Conservation (phyloP, 805 yeast species). For the Teunomyces kruisii region DNA sequence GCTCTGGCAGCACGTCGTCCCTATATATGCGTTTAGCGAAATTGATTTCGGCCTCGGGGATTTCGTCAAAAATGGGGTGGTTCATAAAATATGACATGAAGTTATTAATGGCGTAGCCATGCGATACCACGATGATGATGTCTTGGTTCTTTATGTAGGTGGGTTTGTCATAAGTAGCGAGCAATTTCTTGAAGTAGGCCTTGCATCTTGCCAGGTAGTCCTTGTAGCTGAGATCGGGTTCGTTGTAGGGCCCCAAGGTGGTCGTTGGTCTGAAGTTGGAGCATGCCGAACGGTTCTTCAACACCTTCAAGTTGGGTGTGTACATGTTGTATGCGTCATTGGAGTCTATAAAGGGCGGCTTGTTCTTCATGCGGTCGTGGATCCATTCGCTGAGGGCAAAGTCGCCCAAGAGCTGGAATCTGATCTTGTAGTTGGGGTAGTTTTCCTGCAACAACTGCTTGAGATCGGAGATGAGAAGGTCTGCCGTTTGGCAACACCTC, state of each 20-base stretch:
- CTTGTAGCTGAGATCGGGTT: conserved; percentile 37
- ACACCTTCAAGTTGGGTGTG: conserved; percentile 39
- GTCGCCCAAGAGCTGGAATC: conserved; percentile 42
- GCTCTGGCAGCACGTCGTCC: conserved; percentile 1
- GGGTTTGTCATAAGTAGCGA: conserved; percentile 44
- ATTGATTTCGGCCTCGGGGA: conserved; percentile 40
- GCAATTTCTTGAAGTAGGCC: conserved; percentile 37
- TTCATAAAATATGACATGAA: conserved; percentile 39
- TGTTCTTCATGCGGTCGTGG: conserved; percentile 42
- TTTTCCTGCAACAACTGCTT: conserved; percentile 18
- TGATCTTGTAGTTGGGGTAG: conserved; percentile 29
- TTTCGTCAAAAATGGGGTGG: conserved; percentile 46
- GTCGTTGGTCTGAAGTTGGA: conserved; percentile 44
- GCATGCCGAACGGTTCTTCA: conserved; percentile 32
- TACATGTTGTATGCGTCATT: conserved; percentile 47
- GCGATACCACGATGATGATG: conserved; percentile 38
- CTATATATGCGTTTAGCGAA: conserved; percentile 24
- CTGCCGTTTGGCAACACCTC: conserved; percentile 46
- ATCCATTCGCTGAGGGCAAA: conserved; percentile 48
- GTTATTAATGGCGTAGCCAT: conserved; percentile 42
- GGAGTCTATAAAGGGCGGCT: conserved; percentile 43
- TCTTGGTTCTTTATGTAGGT: conserved; percentile 29
- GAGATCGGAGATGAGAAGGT: conserved; percentile 32
- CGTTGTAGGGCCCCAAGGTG: conserved; percentile 44
- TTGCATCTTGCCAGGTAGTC: conserved; percentile 41